phyloP scores from a whole-genome alignment of 2,329 filamentous ascomycete genomes.

The Colletotrichum tropicicola region DNA sequence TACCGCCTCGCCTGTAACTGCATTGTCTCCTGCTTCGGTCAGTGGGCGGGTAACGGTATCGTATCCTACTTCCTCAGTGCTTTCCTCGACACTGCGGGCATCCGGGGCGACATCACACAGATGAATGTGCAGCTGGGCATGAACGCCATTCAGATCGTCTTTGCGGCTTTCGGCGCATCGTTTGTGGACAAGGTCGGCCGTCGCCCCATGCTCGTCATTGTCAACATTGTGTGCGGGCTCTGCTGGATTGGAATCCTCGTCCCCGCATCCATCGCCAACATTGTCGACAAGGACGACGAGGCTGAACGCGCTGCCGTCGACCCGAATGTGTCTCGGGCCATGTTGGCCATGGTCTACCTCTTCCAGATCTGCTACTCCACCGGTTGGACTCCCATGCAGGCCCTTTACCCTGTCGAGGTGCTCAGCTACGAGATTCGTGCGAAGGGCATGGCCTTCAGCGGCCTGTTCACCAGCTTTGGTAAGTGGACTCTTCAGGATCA shows the following conservation, averaged over 20 bases:
- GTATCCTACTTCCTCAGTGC: conserved; percentile 60
- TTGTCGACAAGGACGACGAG: conserved; percentile 37
- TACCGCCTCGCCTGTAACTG: conserved; percentile 55
- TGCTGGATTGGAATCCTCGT: conserved; percentile 60
- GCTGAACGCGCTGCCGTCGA: conserved; percentile 28
- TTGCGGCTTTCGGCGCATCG: conserved; percentile 55
- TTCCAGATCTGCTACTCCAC: conserved; percentile 61
- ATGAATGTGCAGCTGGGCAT: conserved; percentile 58
- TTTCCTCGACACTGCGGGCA: conserved; percentile 61
- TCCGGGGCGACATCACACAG: conserved; percentile 46
- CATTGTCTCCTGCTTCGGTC: conserved; percentile 53
- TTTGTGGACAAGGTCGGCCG: conserved; percentile 60
- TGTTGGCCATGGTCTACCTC: conserved; percentile 60
- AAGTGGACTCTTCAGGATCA: not conserved
- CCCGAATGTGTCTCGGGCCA: conserved; percentile 49
- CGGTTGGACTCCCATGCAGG: conserved; percentile 44
- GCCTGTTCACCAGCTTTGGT: conserved; percentile 15
- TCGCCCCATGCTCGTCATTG: conserved; percentile 58
- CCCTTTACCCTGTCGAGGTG: conserved; percentile 62
- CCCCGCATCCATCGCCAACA: conserved; percentile 47
- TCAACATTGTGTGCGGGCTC: conserved; percentile 54
- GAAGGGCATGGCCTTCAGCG: conserved; percentile 62
- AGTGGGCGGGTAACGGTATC: conserved; percentile 53
- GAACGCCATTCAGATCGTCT: conserved; percentile 58
- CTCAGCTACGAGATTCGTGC: conserved; percentile 63